These are phyloP conservation scores for Penicillium pancosmium DNA, from an alignment of 495 filamentous ascomycete genomes.

Conservation along the genomic window DNA sequence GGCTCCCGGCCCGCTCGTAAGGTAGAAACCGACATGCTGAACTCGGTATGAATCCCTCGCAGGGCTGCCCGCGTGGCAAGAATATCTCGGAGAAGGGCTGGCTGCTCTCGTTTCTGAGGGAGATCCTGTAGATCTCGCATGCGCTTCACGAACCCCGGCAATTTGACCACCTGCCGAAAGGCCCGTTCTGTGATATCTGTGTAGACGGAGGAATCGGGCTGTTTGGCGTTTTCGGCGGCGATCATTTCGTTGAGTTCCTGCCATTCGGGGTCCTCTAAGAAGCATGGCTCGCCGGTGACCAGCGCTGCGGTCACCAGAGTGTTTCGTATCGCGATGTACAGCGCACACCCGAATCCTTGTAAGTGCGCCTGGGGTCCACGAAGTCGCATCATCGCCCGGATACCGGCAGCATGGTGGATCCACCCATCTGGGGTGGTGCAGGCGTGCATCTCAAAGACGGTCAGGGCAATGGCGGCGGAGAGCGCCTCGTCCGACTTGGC, in stretches of 20 bases:
- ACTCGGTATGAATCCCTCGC: slow-evolving; percentile 31
- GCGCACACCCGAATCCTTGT: slow-evolving; percentile 34
- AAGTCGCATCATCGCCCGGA: slow-evolving; percentile 35
- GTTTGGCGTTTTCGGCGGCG: slow-evolving; percentile 31
- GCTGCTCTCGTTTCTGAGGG: slow-evolving; percentile 8
- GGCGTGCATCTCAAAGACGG: slow-evolving; percentile 38
- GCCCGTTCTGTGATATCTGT: slow-evolving; percentile 35
- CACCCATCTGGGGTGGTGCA: slow-evolving; percentile 36
- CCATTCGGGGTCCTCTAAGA: slow-evolving; percentile 40
- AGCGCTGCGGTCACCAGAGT: slow-evolving; percentile 35
- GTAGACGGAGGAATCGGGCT: slow-evolving; percentile 32
- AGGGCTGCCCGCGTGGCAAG: slow-evolving; percentile 29
- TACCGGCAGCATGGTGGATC: slow-evolving; percentile 41
- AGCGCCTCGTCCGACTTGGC: slow-evolving; percentile 33
- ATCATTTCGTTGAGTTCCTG: slow-evolving; percentile 33
- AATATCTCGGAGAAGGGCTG: slow-evolving; percentile 21
- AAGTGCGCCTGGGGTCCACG: slow-evolving; percentile 36
- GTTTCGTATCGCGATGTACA: slow-evolving; percentile 39
- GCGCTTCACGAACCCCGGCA: slow-evolving; percentile 33
- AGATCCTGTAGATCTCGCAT: slow-evolving; percentile 19
- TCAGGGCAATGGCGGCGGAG: slow-evolving; percentile 33
- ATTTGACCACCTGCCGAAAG: slow-evolving; percentile 29
- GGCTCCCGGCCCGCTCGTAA: slow-evolving; percentile 25
- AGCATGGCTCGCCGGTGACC: slow-evolving; percentile 32
- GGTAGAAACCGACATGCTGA: slow-evolving; percentile 30